Evolutionary conservation across 352 stramenopile species (phyloP).

Genomic region (Globisporangium middletonii): DNA sequence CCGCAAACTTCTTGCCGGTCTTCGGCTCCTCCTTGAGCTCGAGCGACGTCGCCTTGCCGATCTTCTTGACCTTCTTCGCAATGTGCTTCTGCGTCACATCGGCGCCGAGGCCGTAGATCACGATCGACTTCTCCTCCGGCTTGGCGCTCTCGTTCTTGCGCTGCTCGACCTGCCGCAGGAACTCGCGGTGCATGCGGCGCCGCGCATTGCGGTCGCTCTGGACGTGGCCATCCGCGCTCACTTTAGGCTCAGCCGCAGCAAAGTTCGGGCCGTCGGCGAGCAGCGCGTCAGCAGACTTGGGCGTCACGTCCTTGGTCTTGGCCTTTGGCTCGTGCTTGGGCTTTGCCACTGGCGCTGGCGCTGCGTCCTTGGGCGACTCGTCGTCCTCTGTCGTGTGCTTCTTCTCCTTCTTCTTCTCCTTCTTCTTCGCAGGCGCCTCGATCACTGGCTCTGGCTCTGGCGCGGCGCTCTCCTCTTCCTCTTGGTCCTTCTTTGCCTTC

Average conservation of each 20-base stretch:
- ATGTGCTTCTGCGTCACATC: slow-evolving; percentile 74
- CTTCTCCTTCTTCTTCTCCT: slow-evolving; percentile 17
- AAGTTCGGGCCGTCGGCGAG: slow-evolving; percentile 7
- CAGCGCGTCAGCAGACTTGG: slow-evolving; percentile 7
- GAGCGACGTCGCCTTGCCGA: slow-evolving; percentile 43
- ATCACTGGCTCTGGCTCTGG: slow-evolving; percentile 16
- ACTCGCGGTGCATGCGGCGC: slow-evolving; percentile 69
- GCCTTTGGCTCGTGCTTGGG: slow-evolving; percentile 1
- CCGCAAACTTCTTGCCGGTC: slow-evolving; percentile 50
- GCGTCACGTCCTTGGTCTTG: slow-evolving; percentile 8
- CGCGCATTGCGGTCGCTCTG: slow-evolving; percentile 81
- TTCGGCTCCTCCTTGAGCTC: slow-evolving; percentile 57
- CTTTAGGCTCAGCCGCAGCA: slow-evolving; percentile 10
- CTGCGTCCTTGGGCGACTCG: slow-evolving; percentile 12
- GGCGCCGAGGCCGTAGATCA: slow-evolving; percentile 66
- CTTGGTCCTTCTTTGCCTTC: slow-evolving; percentile 22
- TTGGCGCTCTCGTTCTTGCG: slow-evolving; percentile 52
- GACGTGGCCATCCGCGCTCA: slow-evolving; percentile 21
- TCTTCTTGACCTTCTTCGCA: slow-evolving; percentile 77
- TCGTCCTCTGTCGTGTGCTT: slow-evolving; percentile 22
- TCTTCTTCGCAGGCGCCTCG: slow-evolving; percentile 21
- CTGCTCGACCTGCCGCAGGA: slow-evolving; percentile 59
- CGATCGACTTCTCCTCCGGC: slow-evolving; percentile 57
- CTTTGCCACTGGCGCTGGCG: slow-evolving; percentile 12
- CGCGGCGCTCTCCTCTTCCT: slow-evolving; percentile 4